A percentile compares a stretch with the other conserved stretches of the same genome.
These are phyloP conservation scores for Raphanus raphanistrum DNA, from an alignment of 345 rosid genomes.

Conservation along the genomic window DNA sequence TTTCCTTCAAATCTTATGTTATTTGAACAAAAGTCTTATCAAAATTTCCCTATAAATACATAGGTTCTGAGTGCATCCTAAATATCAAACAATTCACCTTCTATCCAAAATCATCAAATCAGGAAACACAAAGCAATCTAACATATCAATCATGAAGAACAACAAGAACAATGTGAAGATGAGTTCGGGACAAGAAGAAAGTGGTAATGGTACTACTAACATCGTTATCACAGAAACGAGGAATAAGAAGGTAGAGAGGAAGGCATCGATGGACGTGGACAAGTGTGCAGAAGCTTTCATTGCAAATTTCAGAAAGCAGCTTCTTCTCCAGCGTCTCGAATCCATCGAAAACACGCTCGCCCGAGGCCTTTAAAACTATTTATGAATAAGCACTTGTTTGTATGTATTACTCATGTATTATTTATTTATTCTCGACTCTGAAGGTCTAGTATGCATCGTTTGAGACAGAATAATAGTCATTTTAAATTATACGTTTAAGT, in stretches of 20 bases:
- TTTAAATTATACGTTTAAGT: not conserved
- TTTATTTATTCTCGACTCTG: not conserved
- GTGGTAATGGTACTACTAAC: conserved; percentile 22
- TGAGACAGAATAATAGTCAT: not conserved
- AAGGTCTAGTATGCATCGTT: not conserved
- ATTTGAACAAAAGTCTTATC: not conserved
- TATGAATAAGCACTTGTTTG: not conserved
- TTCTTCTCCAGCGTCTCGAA: conserved; percentile 70
- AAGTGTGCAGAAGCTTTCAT: conserved; percentile 81
- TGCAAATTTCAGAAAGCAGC: conserved; percentile 62
- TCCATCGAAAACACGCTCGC: conserved; percentile 76
- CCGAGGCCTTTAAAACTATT: conserved; percentile 42
- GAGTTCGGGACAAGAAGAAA: conserved; percentile 16
- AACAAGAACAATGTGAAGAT: conserved; percentile 34
- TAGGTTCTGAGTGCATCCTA: not conserved
- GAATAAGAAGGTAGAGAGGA: conserved; percentile 48
- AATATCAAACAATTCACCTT: not conserved
- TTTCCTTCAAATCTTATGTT: conserved; percentile 10
- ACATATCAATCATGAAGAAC: conserved; percentile 30
- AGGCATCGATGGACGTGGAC: conserved; percentile 62
- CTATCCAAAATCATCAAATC: conserved; percentile 1
- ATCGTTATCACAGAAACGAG: conserved; percentile 8
- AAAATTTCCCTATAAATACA: conserved; percentile 19
- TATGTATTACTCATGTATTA: not conserved
- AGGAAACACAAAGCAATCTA: conserved; percentile 10